Evolutionary conservation across 1,284 basidiomycete species (phyloP), one percentile per base, ranked within the genome.

Genomic region (Ceratobasidium sp.): DNA sequence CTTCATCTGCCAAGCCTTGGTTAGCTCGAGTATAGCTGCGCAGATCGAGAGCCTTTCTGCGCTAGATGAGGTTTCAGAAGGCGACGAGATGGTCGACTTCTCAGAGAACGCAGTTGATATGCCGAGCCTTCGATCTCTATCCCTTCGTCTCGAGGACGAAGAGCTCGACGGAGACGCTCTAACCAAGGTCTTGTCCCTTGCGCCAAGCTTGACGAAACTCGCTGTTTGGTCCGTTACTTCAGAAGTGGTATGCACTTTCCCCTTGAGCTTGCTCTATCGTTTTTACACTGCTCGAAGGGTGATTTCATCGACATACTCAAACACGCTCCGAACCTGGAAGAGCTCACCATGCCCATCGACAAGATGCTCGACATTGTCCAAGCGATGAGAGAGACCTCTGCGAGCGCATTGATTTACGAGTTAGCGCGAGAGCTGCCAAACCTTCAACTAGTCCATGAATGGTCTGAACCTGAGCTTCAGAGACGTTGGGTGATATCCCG

Each of bases 1-100:
- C n/a, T 72, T 72, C 26, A 46, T 72, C n/a, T 71, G 51, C 53
- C 49, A 58, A 42, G 53, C 69, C 13, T 49, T 71, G 12, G 51
- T 40, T 23, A 15, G 53, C 13, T 71, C 69, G 53, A 40, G 40
- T n/a, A 20, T 71, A 5, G 49, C 69, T 18, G 15, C 40, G 15
- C 53, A 71, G 33, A 28, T 71, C 23, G 53, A 71, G 44, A 71
- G 69, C 69, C 58, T 71, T 23, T 55, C 51, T 20, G 33, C 53
- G 20, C 51, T 71, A 10, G 69, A 71, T 28, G 12, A 51, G 33
- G 15, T 28, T 15, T 28, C 44, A 12, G 53, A 42, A 71, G 26
- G 20, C 40, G 66, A 68, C 26, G 66, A 68, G 49, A 51, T 68
- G 10, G 66, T 40, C 9, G 40, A 71, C 2, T 56, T 71, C 26